A percentile compares a stretch with the other conserved stretches of the same genome.
These are phyloP conservation scores for Crassisporium funariophilum DNA, from an alignment of 768 basidiomycete species.

Conservation along the genomic window DNA sequence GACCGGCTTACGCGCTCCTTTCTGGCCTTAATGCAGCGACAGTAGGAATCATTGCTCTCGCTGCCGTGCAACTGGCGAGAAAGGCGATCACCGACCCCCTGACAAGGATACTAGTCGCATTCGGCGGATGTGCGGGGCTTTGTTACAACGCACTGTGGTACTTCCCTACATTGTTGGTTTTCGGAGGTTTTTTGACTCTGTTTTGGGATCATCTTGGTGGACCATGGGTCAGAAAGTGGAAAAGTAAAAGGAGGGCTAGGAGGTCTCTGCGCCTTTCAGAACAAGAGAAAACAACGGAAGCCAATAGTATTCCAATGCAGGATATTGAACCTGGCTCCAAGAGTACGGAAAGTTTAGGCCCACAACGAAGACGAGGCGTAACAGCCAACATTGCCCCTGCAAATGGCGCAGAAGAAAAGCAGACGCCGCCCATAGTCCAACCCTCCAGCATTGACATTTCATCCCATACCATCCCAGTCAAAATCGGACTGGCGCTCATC, in stretches of 20 bases:
- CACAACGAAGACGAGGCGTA: constrained; percentile 12
- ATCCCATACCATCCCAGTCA: constrained; percentile 6
- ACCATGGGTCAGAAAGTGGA: constrained; percentile 16
- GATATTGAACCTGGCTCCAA: constrained; percentile 10
- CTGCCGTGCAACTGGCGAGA: constrained; percentile 47
- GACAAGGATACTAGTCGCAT: constrained; percentile 42
- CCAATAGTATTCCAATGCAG: constrained; percentile 13
- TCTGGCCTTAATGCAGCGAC: constrained; percentile 57
- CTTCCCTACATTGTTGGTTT: constrained; percentile 46
- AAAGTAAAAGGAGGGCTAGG: constrained; percentile 8
- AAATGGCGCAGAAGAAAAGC: constrained; percentile 1
- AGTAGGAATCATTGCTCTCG: constrained; percentile 54
- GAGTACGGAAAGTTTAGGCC: neutral
- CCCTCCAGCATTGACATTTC: constrained; percentile 19
- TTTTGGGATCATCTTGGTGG: constrained; percentile 38
- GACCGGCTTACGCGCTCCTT: constrained; percentile 49
- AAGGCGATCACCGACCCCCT: constrained; percentile 48
- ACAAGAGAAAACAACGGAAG: constrained; percentile 3
- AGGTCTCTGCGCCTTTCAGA: constrained; percentile 7
- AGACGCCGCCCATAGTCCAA: neutral
- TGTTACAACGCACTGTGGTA: constrained; percentile 57
- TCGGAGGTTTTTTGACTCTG: constrained; percentile 41
- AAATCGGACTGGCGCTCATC: constrained; percentile 17
- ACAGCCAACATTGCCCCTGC: neutral
- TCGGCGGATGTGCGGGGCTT: constrained; percentile 47